These are phyloP conservation scores for Argentina anserina DNA, from an alignment of 306 rosid species.

Conservation along the genomic window DNA sequence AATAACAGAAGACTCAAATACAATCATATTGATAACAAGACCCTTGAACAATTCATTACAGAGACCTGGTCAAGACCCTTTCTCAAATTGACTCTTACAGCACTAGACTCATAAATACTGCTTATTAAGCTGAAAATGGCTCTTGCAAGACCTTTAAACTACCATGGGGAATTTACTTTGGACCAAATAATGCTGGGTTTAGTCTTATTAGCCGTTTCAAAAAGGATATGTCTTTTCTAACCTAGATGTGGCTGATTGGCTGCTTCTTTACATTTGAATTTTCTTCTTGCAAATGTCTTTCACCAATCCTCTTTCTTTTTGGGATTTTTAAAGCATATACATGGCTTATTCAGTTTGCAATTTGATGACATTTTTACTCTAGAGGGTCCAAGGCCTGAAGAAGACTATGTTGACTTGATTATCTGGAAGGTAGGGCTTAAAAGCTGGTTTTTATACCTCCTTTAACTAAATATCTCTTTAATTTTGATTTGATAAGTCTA, in stretches of 20 bases:
- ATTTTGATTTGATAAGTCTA: slow-evolving; percentile 19
- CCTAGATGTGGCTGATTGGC: background rate
- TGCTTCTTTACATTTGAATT: background rate
- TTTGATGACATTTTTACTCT: slow-evolving; percentile 30
- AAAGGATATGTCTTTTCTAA: background rate
- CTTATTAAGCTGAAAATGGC: background rate
- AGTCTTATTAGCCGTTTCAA: slow-evolving; percentile 21
- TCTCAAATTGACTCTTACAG: background rate
- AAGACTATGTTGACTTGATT: slow-evolving; percentile 83
- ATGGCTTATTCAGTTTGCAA: slow-evolving; percentile 17
- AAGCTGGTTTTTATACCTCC: background rate
- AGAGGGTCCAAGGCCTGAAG: slow-evolving; percentile 83
- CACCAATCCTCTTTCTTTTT: slow-evolving; percentile 4
- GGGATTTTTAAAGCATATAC: background rate
- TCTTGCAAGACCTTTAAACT: background rate
- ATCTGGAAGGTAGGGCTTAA: slow-evolving; percentile 82
- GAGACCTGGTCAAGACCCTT: background rate
- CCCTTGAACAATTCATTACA: too few species aligned
- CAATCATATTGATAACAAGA: slow-evolving; percentile 6
- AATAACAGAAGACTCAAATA: background rate
- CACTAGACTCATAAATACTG: background rate
- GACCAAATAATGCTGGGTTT: background rate
- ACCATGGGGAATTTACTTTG: background rate
- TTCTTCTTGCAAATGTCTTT: background rate
- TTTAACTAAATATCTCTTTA: slow-evolving; percentile 16